Base-by-base conservation (phyloP, 2,329 filamentous ascomycete species). In the Cyanodermella asteris region DNA sequence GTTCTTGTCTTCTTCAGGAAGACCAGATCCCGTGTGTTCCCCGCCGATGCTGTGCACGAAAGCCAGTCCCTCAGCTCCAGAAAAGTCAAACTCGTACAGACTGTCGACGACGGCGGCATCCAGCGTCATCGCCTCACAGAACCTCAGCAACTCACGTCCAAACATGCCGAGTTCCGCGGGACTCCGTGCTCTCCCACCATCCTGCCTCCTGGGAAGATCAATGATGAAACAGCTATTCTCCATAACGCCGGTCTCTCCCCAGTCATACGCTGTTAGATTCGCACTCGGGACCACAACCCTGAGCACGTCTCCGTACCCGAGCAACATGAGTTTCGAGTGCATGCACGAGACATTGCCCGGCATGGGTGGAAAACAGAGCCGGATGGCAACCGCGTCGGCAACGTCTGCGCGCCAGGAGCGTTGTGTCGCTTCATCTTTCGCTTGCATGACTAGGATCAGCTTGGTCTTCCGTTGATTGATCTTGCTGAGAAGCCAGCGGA, bases 221-320 rank as follows among this genome's bases (percentile, higher is more conserved):
- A 97, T 82, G n/a, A 94, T 43, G 43, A 91, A 94, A 6, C 82
- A 67, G 38, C 73, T 72, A 46, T 91, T 93, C 47, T 93, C 82
- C 69, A 91, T 75, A 3, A 70, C 50, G 2, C 77, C 77, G 2
- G 59, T 61, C 44, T 90, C 78, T 7, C 82, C 84, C 82, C 87
- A 94, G 42, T 97, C 84, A 38, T 76, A 80, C 6, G 66, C 59
- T 8, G 75, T 70, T 24, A 93, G 53, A 38, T 97, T 97, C 2
- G 81, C 87, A 4, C 73, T 84, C 0, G 87, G 81, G 2, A 94
- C 56, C 1, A 74, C 84, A 22, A 97, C 59, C 5, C 87, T 67
- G 10, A 93, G 48, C 43, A 81, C 70, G 2, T 51, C 50, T 0
- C 62, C 51, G 37, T 80, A 77, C 38, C 81, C 84, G n/a, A 94